phyloP scores from a whole-genome alignment of 2,329 filamentous ascomycete species.

The Cladosporium sp. region DNA sequence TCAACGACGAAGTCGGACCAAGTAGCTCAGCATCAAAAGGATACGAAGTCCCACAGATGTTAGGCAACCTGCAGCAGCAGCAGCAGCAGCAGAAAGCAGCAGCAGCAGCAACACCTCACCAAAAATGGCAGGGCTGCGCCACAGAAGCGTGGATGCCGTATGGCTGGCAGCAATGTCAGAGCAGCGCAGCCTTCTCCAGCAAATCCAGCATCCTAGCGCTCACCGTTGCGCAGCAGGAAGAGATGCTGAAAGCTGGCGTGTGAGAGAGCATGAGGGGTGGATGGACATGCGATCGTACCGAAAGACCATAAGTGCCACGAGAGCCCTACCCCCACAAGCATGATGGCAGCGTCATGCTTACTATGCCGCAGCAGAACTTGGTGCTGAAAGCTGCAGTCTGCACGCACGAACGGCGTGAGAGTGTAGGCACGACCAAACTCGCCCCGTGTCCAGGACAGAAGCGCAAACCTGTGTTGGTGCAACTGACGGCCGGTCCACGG shows the following conservation, averaged over 20 bases:
- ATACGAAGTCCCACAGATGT: background rate
- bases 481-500: background rate
- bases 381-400: too few relatives aligned
- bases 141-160: conserved; percentile 6
- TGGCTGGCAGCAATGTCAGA: conserved; percentile 12
- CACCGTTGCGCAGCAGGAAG: conserved; percentile 1
- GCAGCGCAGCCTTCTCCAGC: background rate
- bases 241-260: background rate
- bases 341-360: too few relatives aligned
- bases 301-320: too few relatives aligned
- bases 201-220: conserved; percentile 4
- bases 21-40: background rate
- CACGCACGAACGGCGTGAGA: too few relatives aligned
- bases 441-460: background rate
- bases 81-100: too few relatives aligned
- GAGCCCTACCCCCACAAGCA: background rate
- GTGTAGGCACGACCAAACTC: too few relatives aligned
- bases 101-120: background rate
- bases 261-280: background rate
- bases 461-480: background rate
- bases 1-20: background rate
- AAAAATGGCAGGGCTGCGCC: background rate
- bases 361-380: too few relatives aligned
- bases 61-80: background rate
- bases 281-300: too few relatives aligned